These are phyloP conservation scores for Scenedesmus sp. DNA, from an alignment of 163 green algal genomes.

Conservation along the genomic window DNA sequence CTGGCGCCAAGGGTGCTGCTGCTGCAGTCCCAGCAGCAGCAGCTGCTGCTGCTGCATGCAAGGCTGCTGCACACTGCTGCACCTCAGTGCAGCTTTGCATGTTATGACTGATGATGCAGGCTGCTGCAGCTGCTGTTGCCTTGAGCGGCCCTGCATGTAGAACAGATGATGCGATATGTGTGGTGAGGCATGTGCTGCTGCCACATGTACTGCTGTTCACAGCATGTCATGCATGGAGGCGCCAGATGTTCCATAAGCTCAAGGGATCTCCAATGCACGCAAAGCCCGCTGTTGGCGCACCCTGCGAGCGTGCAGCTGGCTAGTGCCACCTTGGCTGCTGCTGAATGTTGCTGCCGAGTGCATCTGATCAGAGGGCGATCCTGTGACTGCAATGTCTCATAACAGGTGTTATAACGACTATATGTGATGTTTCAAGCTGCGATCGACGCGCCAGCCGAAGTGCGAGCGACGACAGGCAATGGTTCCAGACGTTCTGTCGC, in stretches of 20 bases:
- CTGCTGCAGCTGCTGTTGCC: background rate
- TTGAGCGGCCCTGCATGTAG: background rate
- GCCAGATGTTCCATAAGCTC: background rate
- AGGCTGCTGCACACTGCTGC: background rate
- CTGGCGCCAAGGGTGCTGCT: slow-evolving; percentile 25
- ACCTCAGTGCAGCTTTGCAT: background rate
- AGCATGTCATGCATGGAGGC: background rate
- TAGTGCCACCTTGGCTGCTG: background rate
- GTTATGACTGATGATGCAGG: background rate
- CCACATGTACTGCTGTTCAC: background rate
- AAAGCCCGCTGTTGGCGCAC: background rate
- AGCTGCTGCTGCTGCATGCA: slow-evolving; percentile 2
- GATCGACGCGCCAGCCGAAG: background rate
- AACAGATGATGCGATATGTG: background rate
- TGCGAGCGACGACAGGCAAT: background rate
- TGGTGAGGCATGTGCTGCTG: background rate
- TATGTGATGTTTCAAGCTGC: background rate
- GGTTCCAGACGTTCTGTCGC: background rate
- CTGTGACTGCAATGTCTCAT: background rate
- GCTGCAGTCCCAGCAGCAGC: background rate
- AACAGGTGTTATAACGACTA: background rate
- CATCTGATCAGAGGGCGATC: background rate
- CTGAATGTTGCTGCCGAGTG: slow-evolving; percentile 8
- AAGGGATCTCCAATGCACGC: background rate
- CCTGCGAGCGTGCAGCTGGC: background rate